Conservation (phyloP, 257 asterid species). For the Parsonsia alboflavescens region DNA sequence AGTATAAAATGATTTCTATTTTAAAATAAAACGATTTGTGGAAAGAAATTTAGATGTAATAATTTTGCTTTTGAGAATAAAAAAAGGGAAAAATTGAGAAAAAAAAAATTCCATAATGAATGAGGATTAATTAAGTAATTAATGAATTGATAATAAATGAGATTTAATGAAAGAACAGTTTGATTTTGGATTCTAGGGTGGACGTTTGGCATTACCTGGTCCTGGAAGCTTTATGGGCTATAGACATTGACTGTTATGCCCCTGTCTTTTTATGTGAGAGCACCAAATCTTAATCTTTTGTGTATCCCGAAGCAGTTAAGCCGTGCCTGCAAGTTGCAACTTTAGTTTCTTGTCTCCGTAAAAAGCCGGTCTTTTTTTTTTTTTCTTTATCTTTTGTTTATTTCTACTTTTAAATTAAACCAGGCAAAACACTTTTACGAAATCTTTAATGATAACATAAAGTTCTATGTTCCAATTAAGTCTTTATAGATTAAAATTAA, state of each 20-base stretch:
- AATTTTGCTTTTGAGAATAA: too few species aligned
- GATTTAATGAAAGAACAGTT: neutral
- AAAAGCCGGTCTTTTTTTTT: too few species aligned
- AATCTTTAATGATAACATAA: too few species aligned
- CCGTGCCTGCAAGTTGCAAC: constrained; percentile 2
- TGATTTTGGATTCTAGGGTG: constrained; percentile 14
- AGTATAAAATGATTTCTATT: too few species aligned
- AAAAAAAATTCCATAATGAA: neutral
- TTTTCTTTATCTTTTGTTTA: too few species aligned
- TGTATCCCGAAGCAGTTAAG: constrained; percentile 25
- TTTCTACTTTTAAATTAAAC: too few species aligned
- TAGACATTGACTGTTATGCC: constrained; percentile 28
- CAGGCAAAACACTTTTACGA: too few species aligned
- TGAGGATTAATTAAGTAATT: neutral
- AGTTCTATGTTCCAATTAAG: too few species aligned
- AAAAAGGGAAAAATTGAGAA: neutral
- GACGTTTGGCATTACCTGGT: constrained; percentile 34
- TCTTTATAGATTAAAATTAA: too few species aligned
- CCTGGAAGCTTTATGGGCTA: constrained; percentile 30
- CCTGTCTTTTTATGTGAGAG: constrained; percentile 15
- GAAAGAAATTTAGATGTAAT: too few species aligned
- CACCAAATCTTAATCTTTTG: too few species aligned
- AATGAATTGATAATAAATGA: neutral
- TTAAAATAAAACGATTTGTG: too few species aligned
- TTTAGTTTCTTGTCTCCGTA: neutral